phyloP scores from a whole-genome alignment of 352 stramenopile species.

The Pythium grandisporangium region DNA sequence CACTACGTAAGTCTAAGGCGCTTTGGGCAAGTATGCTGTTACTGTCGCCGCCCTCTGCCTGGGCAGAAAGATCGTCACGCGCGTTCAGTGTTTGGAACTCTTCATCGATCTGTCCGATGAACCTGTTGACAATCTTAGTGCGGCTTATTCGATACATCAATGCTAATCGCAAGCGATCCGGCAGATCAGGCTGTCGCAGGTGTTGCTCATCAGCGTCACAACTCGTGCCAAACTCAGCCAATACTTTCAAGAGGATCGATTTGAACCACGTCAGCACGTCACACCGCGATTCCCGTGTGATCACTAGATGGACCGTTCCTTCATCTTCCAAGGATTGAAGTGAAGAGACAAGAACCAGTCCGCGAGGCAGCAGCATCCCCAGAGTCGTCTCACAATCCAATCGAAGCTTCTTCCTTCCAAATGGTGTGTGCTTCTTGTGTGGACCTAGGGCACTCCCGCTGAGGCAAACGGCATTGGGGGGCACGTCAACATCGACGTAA shows the following conservation, averaged over 20 bases:
- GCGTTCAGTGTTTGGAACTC: slow-evolving; percentile 11
- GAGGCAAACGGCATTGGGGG: too few relatives aligned
- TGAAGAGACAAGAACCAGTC: slow-evolving; percentile 10
- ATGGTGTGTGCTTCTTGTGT: too few relatives aligned
- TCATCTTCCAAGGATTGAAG: too few relatives aligned
- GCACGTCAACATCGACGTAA: slow-evolving; percentile 55
- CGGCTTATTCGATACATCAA: slow-evolving; percentile 38
- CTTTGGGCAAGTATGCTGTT: too few relatives aligned
- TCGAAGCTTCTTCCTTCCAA: slow-evolving; percentile 32
- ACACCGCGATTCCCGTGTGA: not conserved
- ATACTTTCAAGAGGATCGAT: slow-evolving; percentile 1
- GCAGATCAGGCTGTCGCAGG: slow-evolving; percentile 7
- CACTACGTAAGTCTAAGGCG: not conserved
- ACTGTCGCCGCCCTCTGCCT: too few relatives aligned
- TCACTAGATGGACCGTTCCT: not conserved
- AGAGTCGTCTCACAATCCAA: slow-evolving; percentile 38
- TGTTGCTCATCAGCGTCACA: slow-evolving; percentile 16
- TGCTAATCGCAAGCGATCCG: slow-evolving; percentile 21
- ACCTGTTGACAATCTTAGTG: slow-evolving; percentile 23
- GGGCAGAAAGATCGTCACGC: slow-evolving; percentile 1
- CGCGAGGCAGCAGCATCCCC: slow-evolving; percentile 32
- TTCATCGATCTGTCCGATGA: slow-evolving; percentile 27
- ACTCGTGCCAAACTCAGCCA: slow-evolving; percentile 11
- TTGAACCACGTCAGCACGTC: slow-evolving; percentile 15
- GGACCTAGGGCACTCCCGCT: too few relatives aligned